Evolutionary conservation across 2,329 filamentous ascomycete species (phyloP).

Genomic region (Didymella exigua): DNA sequence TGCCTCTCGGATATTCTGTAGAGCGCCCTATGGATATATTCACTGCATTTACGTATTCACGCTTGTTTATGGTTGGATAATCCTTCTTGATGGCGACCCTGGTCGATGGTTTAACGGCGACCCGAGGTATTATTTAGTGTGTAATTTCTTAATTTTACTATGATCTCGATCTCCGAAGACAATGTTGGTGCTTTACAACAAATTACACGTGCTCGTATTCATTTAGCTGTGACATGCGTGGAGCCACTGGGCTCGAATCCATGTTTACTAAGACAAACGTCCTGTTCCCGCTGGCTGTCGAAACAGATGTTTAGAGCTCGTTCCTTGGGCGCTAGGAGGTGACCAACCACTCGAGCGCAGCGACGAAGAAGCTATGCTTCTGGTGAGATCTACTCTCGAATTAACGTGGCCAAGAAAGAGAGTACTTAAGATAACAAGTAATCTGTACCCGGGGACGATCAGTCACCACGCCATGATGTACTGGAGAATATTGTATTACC

Average conservation of each 20-base stretch:
- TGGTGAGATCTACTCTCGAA: too few relatives aligned
- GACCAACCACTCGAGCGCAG: too few relatives aligned
- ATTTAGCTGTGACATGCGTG: constrained; percentile 1
- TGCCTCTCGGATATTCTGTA: constrained; percentile 4
- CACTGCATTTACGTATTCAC: constrained; percentile 17
- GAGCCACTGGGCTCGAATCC: background rate
- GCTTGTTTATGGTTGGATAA: constrained; percentile 11
- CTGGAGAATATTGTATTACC: too few relatives aligned
- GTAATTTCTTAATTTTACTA: constrained; percentile 16
- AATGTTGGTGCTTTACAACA: constrained; percentile 1
- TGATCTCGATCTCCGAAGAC: background rate
- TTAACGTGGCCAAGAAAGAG: too few relatives aligned
- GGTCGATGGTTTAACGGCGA: constrained; percentile 9
- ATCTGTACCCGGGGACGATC: too few relatives aligned
- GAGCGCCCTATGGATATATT: background rate
- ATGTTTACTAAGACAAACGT: too few relatives aligned
- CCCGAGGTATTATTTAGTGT: constrained; percentile 17
- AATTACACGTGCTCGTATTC: constrained; percentile 1
- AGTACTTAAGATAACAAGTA: too few relatives aligned
- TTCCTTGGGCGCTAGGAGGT: too few relatives aligned
- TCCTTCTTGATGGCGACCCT: constrained; percentile 9
- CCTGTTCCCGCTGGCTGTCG: too few relatives aligned
- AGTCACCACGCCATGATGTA: too few relatives aligned
- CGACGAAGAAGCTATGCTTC: too few relatives aligned
- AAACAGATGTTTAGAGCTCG: too few relatives aligned